These are phyloP conservation scores for Polyporus tsugae DNA, from an alignment of 1,284 basidiomycete genomes.

Conservation along the genomic window DNA sequence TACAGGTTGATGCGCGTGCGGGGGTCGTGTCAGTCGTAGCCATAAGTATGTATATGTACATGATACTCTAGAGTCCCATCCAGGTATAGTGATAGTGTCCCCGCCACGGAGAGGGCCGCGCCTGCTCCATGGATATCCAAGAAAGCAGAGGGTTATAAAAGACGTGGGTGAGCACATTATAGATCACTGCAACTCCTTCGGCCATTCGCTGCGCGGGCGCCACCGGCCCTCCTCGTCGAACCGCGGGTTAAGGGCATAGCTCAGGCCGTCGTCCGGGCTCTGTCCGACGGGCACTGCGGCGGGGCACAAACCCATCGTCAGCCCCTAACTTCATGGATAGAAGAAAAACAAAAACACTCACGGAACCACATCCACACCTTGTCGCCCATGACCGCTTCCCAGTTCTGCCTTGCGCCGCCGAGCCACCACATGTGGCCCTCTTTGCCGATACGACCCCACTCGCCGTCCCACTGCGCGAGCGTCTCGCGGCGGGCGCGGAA, in stretches of 20 bases:
- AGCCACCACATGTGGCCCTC: constrained; percentile 92
- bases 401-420: constrained; percentile 66
- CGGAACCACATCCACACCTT: constrained; percentile 73
- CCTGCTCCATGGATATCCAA: constrained; percentile 5
- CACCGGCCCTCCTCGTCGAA: constrained; percentile 76
- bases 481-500: constrained; percentile 58
- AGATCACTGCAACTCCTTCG: constrained; percentile 54
- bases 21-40: constrained; percentile 4
- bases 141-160: neutral
- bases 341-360: constrained; percentile 50
- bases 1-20: neutral
- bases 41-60: neutral
- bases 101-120: constrained; percentile 3
- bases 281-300: constrained; percentile 73
- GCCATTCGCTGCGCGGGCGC: constrained; percentile 76
- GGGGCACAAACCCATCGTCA: neutral
- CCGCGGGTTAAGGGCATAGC: constrained; percentile 75
- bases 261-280: constrained; percentile 65
- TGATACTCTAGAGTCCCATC: constrained; percentile 4
- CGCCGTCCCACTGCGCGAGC: constrained; percentile 67
- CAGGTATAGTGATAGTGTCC: constrained; percentile 4
- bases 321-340: constrained; percentile 4
- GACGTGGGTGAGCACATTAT: neutral
- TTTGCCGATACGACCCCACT: constrained; percentile 77
- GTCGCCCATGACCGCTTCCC: constrained; percentile 81